Evolutionary conservation across 2,329 filamentous ascomycete species (phyloP).

Genomic region (Raffaelea ambrosiae): DNA sequence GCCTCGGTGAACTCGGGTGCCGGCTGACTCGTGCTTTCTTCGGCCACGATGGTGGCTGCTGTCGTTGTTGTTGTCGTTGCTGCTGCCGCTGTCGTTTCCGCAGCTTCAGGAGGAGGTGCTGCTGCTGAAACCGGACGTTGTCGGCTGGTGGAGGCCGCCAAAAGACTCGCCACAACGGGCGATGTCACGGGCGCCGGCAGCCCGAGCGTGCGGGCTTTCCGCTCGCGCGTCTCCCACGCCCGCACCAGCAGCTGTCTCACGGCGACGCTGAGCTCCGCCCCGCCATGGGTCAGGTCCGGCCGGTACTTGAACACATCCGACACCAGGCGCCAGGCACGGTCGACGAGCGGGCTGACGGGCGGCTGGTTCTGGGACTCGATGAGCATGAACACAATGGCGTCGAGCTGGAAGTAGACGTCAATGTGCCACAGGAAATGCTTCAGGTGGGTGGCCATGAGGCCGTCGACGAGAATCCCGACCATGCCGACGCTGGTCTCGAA

Average conservation of each 20-base stretch:
- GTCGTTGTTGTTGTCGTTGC: not conserved
- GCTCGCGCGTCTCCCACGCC: conserved; percentile 15
- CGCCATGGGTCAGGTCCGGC: conserved; percentile 7
- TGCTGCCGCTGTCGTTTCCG: not conserved
- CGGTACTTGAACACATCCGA: conserved; percentile 11
- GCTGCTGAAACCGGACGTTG: not conserved
- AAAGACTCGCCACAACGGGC: not conserved
- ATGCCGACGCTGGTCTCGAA: conserved; percentile 14
- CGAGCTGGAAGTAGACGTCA: conserved; percentile 16
- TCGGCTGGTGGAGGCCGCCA: not conserved
- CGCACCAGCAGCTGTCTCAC: conserved; percentile 15
- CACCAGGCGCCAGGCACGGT: conserved; percentile 14
- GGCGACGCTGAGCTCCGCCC: conserved; percentile 12
- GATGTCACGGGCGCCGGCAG: conserved; percentile 2
- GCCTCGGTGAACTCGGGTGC: no score
- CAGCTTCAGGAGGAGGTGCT: not conserved
- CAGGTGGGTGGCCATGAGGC: conserved; percentile 7
- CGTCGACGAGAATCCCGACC: conserved; percentile 13
- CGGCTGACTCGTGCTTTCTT: no score
- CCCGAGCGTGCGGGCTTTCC: conserved; percentile 5
- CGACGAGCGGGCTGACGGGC: conserved; percentile 7
- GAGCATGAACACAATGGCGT: conserved; percentile 19
- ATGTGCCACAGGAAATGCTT: conserved; percentile 15
- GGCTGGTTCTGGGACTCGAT: conserved; percentile 15
- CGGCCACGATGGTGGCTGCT: not conserved